phyloP scores from a whole-genome alignment of 768 basidiomycete species.

The Lactarius vividus region DNA sequence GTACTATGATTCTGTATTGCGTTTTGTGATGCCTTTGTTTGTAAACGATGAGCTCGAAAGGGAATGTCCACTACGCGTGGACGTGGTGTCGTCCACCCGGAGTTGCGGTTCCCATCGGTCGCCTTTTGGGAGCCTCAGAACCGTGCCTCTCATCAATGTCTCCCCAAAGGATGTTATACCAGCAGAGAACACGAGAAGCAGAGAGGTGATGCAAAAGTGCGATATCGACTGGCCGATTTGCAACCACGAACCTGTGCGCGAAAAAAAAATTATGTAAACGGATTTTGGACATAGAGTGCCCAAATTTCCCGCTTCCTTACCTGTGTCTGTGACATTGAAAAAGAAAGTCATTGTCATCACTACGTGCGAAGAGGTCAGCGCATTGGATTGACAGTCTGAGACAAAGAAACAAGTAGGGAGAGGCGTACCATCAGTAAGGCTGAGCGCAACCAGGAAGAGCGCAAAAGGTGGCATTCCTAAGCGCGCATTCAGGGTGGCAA shows the following conservation, averaged over 20 bases:
- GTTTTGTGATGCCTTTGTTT: background rate
- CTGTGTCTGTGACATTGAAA: slow-evolving; percentile 77
- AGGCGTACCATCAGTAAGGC: slow-evolving; percentile 62
- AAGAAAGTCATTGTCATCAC: slow-evolving; percentile 86
- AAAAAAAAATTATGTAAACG: background rate
- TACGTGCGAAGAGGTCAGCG: slow-evolving; percentile 30
- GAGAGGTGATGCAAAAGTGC: slow-evolving; percentile 81
- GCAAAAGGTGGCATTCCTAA: slow-evolving; percentile 76
- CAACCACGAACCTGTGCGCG: slow-evolving; percentile 68
- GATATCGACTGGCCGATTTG: slow-evolving; percentile 88
- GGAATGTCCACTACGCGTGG: background rate
- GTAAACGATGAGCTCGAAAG: background rate
- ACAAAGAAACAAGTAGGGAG: background rate
- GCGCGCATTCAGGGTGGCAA: slow-evolving; percentile 65
- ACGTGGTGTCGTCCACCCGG: background rate
- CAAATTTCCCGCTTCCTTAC: slow-evolving; percentile 35
- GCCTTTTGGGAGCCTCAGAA: background rate
- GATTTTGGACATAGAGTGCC: background rate
- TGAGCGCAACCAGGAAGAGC: slow-evolving; percentile 71
- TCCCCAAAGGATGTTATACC: slow-evolving; percentile 74
- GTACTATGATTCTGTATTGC: background rate
- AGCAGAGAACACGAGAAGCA: slow-evolving; percentile 76
- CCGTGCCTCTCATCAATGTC: slow-evolving; percentile 51
- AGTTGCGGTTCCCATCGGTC: background rate
- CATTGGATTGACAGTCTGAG: background rate